These are phyloP conservation scores for Mycena epipterygia DNA, from an alignment of 768 basidiomycete genomes.

Conservation along the genomic window DNA sequence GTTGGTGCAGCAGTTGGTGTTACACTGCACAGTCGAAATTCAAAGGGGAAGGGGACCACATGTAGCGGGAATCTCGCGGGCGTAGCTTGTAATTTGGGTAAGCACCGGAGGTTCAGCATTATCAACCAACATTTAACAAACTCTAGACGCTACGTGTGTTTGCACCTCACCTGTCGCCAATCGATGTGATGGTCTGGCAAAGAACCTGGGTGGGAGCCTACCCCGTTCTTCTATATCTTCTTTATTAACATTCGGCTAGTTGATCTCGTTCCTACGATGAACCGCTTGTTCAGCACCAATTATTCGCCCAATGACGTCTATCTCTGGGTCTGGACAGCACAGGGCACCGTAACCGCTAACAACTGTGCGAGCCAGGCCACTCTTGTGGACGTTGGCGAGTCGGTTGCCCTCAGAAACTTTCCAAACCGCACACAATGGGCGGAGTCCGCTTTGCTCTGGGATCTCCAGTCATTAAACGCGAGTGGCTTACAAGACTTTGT, in stretches of 20 bases:
- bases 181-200: slow-evolving; percentile 68
- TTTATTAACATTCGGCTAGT: slow-evolving; percentile 36
- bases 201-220: slow-evolving; percentile 50
- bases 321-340: slow-evolving; percentile 63
- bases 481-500: slow-evolving; percentile 61
- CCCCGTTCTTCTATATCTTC: neutral
- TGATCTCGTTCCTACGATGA: slow-evolving; percentile 62
- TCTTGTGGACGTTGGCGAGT: slow-evolving; percentile 67
- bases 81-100: slow-evolving; percentile 68
- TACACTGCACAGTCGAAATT: slow-evolving; percentile 49
- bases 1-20: slow-evolving; percentile 63
- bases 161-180: slow-evolving; percentile 61
- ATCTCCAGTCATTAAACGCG: slow-evolving; percentile 47
- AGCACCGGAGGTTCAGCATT: slow-evolving; percentile 40
- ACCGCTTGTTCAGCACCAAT: slow-evolving; percentile 61
- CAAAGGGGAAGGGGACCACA: slow-evolving; percentile 35
- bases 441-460: slow-evolving; percentile 72
- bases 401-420: slow-evolving; percentile 51
- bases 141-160: slow-evolving; percentile 71
- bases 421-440: slow-evolving; percentile 72
- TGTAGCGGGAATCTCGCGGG: slow-evolving; percentile 60
- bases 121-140: neutral
- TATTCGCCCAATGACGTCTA: slow-evolving; percentile 60
- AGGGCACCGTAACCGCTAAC: slow-evolving; percentile 56
- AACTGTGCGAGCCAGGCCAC: slow-evolving; percentile 68